These are phyloP conservation scores for Arabidopsis thaliana DNA, from an alignment of 345 rosid genomes.

Conservation along the genomic window TAIR10.1 NC_003074.8:17693501-17694000, in stretches of 20 bases:
- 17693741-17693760: background rate
- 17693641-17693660: slow-evolving; percentile 98
- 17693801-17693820: background rate
- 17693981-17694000: slow-evolving; percentile 46
- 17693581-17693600: slow-evolving; percentile 96
- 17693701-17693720: slow-evolving; percentile 47
- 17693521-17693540: slow-evolving; percentile 46
- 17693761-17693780: background rate
- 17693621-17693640: slow-evolving; percentile 94
- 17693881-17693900: slow-evolving; percentile 88
- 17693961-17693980: slow-evolving; percentile 96
- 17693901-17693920: slow-evolving; percentile 89
- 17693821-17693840: slow-evolving; percentile 20
- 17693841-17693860: slow-evolving; percentile 93
- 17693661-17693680: slow-evolving; percentile 98
- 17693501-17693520: slow-evolving; percentile 32
- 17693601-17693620: slow-evolving; percentile 80
- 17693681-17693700: slow-evolving; percentile 94
- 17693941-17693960: slow-evolving; percentile 93
- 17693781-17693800: background rate
- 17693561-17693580: slow-evolving; percentile 99
- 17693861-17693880: slow-evolving; percentile 92
- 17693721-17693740: background rate
- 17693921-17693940: slow-evolving; percentile 96
- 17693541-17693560: slow-evolving; percentile 12